These are phyloP conservation scores for Marasmius tenuissimus DNA, from an alignment of 1,284 basidiomycete species.

Conservation along the genomic window DNA sequence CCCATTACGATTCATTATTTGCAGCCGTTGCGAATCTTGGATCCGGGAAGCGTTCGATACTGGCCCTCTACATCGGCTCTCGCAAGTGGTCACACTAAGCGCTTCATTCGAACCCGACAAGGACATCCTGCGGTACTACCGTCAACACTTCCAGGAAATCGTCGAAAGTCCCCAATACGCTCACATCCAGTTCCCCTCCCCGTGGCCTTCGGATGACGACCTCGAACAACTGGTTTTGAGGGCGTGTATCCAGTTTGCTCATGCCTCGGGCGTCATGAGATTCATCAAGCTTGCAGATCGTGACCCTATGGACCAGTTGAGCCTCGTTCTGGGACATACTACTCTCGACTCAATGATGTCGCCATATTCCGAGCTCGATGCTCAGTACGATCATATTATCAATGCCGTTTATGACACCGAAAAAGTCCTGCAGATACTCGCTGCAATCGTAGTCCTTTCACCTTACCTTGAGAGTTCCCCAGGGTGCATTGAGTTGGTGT, in stretches of 20 bases:
- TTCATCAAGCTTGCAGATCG: slow-evolving; percentile 21
- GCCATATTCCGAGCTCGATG: too few relatives aligned
- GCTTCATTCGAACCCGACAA: neutral
- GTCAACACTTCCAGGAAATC: neutral
- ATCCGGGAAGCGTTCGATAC: slow-evolving; percentile 18
- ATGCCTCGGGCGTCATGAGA: slow-evolving; percentile 24
- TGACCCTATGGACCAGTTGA: slow-evolving; percentile 21
- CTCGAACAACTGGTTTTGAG: slow-evolving; percentile 20
- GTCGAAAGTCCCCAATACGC: neutral
- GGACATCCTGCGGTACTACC: neutral
- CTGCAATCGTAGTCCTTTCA: too few relatives aligned
- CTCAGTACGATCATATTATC: too few relatives aligned
- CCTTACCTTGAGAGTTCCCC: too few relatives aligned
- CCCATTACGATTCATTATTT: slow-evolving; percentile 25
- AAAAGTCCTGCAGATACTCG: too few relatives aligned
- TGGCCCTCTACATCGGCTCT: neutral
- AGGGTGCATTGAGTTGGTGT: too few relatives aligned
- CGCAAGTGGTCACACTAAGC: neutral
- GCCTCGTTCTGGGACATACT: slow-evolving; percentile 16
- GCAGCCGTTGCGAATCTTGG: slow-evolving; percentile 22
- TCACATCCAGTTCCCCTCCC: neutral
- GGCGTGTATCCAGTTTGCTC: slow-evolving; percentile 23
- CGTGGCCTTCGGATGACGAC: slow-evolving; percentile 19
- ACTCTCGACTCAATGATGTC: too few relatives aligned
- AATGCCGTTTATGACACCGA: too few relatives aligned